Evolutionary conservation across 192 early-diverging fungal genomes (phyloP).

Genomic region (Coemansia sp.): DNA sequence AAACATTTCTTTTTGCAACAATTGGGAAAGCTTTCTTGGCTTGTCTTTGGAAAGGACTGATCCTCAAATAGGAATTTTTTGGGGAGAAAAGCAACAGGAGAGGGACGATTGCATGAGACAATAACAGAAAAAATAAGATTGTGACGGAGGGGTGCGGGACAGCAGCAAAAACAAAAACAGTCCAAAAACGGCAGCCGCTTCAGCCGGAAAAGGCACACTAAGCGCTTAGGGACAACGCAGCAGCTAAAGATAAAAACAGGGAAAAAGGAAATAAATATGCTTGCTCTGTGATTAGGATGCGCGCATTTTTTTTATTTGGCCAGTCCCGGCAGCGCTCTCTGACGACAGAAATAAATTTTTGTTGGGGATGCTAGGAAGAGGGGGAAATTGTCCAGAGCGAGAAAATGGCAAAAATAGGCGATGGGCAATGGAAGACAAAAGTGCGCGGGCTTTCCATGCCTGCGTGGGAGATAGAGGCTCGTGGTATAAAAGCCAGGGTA

Average conservation of each 20-base stretch:
- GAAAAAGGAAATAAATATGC: neutral
- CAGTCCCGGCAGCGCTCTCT: neutral
- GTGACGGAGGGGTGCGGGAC: conserved; percentile 4
- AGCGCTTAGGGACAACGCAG: too few species aligned
- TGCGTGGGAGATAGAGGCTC: neutral
- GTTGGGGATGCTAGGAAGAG: neutral
- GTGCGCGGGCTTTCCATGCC: neutral
- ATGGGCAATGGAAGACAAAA: too few species aligned
- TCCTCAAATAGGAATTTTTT: neutral
- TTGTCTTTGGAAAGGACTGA: neutral
- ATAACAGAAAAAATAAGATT: neutral
- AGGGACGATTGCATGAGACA: neutral
- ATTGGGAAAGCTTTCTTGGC: too few species aligned
- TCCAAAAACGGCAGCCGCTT: neutral
- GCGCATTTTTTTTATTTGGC: neutral
- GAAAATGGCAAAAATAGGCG: neutral
- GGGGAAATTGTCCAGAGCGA: neutral
- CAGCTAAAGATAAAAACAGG: neutral
- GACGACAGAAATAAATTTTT: neutral
- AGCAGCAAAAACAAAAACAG: neutral
- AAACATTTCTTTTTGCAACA: too few species aligned
- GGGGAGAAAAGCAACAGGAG: neutral
- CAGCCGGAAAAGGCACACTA: neutral
- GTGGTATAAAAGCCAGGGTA: conserved; percentile 39
- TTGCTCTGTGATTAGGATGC: neutral